phyloP scores from a whole-genome alignment of 306 rosid species.

The Prunus salicina region DNA sequence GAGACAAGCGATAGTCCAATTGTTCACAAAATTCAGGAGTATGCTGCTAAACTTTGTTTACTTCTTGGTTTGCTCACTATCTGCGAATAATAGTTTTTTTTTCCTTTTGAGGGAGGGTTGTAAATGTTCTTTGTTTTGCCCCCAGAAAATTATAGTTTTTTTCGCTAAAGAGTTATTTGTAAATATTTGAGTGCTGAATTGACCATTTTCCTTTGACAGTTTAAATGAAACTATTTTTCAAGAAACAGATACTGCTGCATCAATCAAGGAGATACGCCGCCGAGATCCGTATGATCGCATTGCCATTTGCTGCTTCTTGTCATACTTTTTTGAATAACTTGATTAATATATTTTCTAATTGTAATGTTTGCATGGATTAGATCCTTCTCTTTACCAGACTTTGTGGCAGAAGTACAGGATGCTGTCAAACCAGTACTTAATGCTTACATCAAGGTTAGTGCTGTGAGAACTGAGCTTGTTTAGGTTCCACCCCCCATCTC shows the following conservation, averaged over 20 bases:
- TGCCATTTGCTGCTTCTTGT: conserved; percentile 19
- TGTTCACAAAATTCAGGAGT: conserved; percentile 90
- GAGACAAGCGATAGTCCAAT: conserved; percentile 77
- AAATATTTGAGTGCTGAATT: conserved; percentile 22
- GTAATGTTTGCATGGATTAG: conserved; percentile 34
- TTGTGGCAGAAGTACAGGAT: conserved; percentile 80
- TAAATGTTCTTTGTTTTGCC: neutral
- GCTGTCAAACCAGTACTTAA: conserved; percentile 83
- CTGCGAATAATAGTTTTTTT: neutral
- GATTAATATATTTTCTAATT: neutral
- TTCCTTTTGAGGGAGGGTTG: neutral
- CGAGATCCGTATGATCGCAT: conserved; percentile 77
- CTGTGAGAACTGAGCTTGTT: conserved; percentile 6
- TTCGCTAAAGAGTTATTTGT: neutral
- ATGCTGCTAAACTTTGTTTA: conserved; percentile 18
- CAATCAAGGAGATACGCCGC: conserved; percentile 78
- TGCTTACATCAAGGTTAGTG: conserved; percentile 74
- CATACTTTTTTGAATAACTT: conserved; percentile 16
- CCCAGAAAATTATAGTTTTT: neutral
- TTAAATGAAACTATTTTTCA: conserved; percentile 78
- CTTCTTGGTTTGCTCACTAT: conserved; percentile 12
- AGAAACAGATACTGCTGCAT: conserved; percentile 86
- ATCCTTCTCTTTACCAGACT: conserved; percentile 76
- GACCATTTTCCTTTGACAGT: conserved; percentile 41
- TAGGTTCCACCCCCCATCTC: neutral